Evolutionary conservation across 2,329 filamentous ascomycete species (phyloP).

Genomic region (Xylaria sp.): DNA sequence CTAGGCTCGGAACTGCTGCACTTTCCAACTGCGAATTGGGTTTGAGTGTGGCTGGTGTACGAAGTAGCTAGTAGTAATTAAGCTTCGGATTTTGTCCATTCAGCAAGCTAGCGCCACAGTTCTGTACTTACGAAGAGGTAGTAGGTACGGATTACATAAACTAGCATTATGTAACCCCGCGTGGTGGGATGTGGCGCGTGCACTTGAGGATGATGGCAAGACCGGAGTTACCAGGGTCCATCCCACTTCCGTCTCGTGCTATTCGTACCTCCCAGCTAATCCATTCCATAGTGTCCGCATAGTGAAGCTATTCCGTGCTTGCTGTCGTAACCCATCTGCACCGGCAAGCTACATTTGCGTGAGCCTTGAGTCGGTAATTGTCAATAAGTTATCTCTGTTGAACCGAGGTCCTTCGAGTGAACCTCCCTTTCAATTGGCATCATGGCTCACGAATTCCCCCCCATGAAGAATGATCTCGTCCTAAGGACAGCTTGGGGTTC

Average conservation of each 20-base stretch:
- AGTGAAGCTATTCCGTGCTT: too few relatives aligned
- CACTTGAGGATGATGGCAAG: background rate
- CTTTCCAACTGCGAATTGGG: background rate
- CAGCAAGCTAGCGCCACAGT: too few relatives aligned
- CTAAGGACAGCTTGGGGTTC: slow-evolving; percentile 83
- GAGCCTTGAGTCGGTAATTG: background rate
- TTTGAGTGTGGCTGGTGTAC: background rate
- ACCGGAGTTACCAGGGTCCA: background rate
- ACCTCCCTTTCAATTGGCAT: slow-evolving; percentile 24
- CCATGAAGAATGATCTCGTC: slow-evolving; percentile 87
- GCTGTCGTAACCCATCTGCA: too few relatives aligned
- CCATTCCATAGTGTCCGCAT: too few relatives aligned
- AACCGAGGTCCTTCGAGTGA: background rate
- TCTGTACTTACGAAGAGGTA: too few relatives aligned
- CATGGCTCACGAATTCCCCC: slow-evolving; percentile 70
- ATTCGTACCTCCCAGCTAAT: background rate
- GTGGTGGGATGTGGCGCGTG: too few relatives aligned
- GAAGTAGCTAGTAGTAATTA: background rate
- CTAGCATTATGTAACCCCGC: too few relatives aligned
- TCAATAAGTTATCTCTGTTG: too few relatives aligned
- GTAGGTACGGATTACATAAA: too few relatives aligned
- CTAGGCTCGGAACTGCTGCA: too few relatives aligned
- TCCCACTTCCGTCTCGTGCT: background rate
- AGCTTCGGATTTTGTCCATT: too few relatives aligned
- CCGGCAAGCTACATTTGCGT: background rate